Conservation (phyloP, 495 filamentous ascomycete genomes). For the Lindgomyces ingoldianus region DNA sequence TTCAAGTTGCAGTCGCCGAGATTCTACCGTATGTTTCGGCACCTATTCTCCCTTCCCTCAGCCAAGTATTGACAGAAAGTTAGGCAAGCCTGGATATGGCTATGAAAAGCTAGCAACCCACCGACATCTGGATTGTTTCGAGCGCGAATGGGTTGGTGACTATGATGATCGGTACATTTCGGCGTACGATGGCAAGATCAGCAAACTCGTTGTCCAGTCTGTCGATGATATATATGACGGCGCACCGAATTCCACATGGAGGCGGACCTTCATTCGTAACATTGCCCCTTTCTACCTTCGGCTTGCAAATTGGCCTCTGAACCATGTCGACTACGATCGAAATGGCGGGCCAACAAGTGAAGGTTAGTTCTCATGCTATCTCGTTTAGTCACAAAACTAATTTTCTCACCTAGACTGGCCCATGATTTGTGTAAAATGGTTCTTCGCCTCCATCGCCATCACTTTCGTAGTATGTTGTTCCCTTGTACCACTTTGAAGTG, state of each 20-base stretch:
- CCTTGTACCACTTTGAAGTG: not conserved
- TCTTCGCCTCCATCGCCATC: slow-evolving; percentile 25
- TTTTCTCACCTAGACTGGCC: slow-evolving; percentile 12
- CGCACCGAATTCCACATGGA: slow-evolving; percentile 21
- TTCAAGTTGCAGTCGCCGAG: slow-evolving; percentile 7
- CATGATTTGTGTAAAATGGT: slow-evolving; percentile 26
- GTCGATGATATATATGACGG: slow-evolving; percentile 28
- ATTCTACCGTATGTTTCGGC: slow-evolving; percentile 10
- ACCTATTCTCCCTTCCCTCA: not conserved
- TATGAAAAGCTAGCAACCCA: slow-evolving; percentile 14
- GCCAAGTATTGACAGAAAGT: not conserved
- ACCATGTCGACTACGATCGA: slow-evolving; percentile 17
- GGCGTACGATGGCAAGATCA: slow-evolving; percentile 24
- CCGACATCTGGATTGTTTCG: slow-evolving; percentile 16
- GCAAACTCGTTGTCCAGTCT: slow-evolving; percentile 26
- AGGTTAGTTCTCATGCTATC: not conserved
- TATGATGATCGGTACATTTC: slow-evolving; percentile 29
- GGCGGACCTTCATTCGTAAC: slow-evolving; percentile 29
- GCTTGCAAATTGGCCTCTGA: slow-evolving; percentile 26
- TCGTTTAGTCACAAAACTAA: not conserved
- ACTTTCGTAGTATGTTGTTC: slow-evolving; percentile 23
- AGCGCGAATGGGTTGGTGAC: slow-evolving; percentile 13
- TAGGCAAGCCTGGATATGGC: slow-evolving; percentile 13
- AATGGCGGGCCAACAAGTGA: slow-evolving; percentile 11
- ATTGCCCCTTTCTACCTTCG: slow-evolving; percentile 22